These are phyloP conservation scores for Talaromyces sp. DNA, from an alignment of 2,329 filamentous ascomycete genomes.

Conservation along the genomic window DNA sequence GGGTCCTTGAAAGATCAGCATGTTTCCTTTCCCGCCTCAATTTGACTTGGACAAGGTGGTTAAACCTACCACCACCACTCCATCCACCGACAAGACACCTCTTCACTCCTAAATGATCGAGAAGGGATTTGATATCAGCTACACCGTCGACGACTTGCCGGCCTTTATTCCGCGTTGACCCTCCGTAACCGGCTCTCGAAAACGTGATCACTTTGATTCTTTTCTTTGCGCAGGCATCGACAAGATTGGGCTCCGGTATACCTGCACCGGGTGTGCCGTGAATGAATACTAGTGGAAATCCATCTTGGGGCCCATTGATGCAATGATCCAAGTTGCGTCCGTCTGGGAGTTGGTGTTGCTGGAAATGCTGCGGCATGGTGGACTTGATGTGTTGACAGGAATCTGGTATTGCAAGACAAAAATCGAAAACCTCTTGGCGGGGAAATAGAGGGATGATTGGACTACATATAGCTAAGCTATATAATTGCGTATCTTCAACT, in stretches of 20 bases:
- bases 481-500: background rate
- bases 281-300: conserved; percentile 4
- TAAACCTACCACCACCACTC: conserved; percentile 13
- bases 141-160: conserved; percentile 1
- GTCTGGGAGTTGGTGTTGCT: conserved; percentile 2
- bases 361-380: conserved; percentile 1
- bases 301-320: conserved; percentile 2
- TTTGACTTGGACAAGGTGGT: too few species aligned
- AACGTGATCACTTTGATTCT: conserved; percentile 5
- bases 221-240: conserved; percentile 10
- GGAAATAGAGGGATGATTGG: background rate
- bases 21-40: too few species aligned
- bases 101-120: conserved; percentile 6
- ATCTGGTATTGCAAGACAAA: background rate
- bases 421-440: background rate
- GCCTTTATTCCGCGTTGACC: conserved; percentile 6
- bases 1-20: conserved; percentile 7
- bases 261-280: conserved; percentile 6
- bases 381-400: background rate
- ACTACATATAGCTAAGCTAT: background rate
- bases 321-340: conserved; percentile 9
- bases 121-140: conserved; percentile 8
- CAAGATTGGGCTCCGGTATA: background rate
- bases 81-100: conserved; percentile 7
- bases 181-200: conserved; percentile 12